Conservation (phyloP, 2,329 filamentous ascomycete species). For the Neonectria punicea region DNA sequence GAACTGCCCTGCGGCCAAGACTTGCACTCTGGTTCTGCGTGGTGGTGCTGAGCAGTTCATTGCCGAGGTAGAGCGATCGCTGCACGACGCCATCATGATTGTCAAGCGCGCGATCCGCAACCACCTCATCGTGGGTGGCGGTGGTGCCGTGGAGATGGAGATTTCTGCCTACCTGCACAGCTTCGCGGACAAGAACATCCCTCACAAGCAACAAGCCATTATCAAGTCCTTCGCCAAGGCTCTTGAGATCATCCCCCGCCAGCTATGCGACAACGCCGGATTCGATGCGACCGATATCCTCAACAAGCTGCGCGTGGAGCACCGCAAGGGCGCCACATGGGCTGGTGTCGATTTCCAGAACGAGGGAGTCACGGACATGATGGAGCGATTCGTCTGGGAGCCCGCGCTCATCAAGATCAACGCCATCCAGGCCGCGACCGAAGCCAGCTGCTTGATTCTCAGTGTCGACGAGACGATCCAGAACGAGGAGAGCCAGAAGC, state of each 20-base stretch:
- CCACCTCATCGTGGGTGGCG: constrained; percentile 92
- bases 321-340: constrained; percentile 92
- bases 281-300: constrained; percentile 99
- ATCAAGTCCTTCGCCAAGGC: constrained; percentile 99
- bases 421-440: constrained; percentile 93
- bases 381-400: constrained; percentile 97
- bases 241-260: constrained; percentile 93
- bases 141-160: constrained; percentile 97
- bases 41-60: constrained; percentile 99
- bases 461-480: constrained; percentile 98
- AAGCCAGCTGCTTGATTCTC: constrained; percentile 94
- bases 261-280: constrained; percentile 97
- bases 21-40: constrained; percentile 93
- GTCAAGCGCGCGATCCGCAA: constrained; percentile 98
- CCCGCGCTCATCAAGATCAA: constrained; percentile 96
- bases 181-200: constrained; percentile 91
- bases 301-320: constrained; percentile 94
- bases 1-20: constrained; percentile 94
- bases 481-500: constrained; percentile 91
- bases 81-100: constrained; percentile 99
- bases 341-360: constrained; percentile 94
- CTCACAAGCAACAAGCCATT: constrained; percentile 95
- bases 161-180: constrained; percentile 91
- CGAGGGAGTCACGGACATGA: constrained; percentile 93
- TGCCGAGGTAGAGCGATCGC: constrained; percentile 94